Conservation (phyloP, 768 basidiomycete species). For the Kwoniella dendrophila region DNA sequence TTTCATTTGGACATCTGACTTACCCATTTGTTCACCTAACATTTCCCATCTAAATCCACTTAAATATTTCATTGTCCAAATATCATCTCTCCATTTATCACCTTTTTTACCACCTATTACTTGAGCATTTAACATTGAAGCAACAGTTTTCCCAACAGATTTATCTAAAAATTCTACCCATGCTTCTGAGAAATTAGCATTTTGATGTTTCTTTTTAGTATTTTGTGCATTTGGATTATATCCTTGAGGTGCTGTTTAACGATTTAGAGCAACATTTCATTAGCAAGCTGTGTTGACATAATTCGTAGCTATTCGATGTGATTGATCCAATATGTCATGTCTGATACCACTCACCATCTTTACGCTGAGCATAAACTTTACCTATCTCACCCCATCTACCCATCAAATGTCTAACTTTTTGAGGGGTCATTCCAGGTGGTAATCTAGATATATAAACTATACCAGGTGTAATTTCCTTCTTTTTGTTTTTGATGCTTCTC, state of each 20-base stretch:
- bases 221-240: constrained; percentile 30
- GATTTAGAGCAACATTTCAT: too few species aligned
- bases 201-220: constrained; percentile 80
- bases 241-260: constrained; percentile 63
- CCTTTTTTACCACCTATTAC: constrained; percentile 69
- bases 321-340: too few species aligned
- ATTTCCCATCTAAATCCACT: constrained; percentile 98
- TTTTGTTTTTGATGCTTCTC: constrained; percentile 44
- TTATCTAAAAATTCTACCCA: constrained; percentile 99
- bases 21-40: constrained; percentile 97
- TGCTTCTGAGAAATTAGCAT: constrained; percentile 87
- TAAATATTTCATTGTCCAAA: constrained; percentile 99
- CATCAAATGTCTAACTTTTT: constrained; percentile 93
- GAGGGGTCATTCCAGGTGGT: constrained; percentile 96
- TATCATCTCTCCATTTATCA: constrained; percentile 81
- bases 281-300: too few species aligned
- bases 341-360: constrained; percentile 80
- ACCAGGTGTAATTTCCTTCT: constrained; percentile 60
- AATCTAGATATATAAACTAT: constrained; percentile 93
- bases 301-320: too few species aligned
- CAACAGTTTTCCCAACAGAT: constrained; percentile 81
- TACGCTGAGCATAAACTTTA: constrained; percentile 80
- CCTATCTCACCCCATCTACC: constrained; percentile 85
- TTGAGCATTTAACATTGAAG: constrained; percentile 93
- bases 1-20: constrained; percentile 54